Evolutionary conservation across 257 asterid genomes (phyloP).

Genomic region (Solanum rostratum): DNA sequence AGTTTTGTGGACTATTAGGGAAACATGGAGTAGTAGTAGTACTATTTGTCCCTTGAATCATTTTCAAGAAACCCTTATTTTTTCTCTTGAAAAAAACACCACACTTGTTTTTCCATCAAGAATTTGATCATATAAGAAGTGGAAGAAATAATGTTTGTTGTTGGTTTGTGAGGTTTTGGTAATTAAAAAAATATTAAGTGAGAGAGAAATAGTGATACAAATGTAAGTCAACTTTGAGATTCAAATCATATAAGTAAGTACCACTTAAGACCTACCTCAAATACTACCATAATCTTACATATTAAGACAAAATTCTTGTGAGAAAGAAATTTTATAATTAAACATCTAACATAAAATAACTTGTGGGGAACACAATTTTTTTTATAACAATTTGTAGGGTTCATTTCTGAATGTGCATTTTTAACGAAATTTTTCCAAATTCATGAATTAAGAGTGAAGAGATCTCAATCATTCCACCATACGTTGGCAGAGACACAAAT

Average conservation of each 20-base stretch:
- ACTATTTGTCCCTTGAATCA: slow-evolving; percentile 17
- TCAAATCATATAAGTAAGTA: slow-evolving; percentile 3
- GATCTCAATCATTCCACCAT: neutral
- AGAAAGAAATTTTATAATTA: neutral
- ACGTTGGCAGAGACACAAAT: neutral
- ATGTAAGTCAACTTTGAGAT: slow-evolving; percentile 46
- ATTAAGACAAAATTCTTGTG: slow-evolving; percentile 15
- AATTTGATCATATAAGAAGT: neutral
- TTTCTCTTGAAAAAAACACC: neutral
- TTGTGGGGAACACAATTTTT: neutral
- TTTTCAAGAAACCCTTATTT: neutral
- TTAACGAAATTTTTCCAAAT: too few species aligned
- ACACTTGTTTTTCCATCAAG: neutral
- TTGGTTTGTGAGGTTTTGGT: neutral
- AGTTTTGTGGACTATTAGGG: slow-evolving; percentile 19
- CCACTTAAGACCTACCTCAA: slow-evolving; percentile 57
- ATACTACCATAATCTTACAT: slow-evolving; percentile 26
- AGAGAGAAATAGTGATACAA: neutral
- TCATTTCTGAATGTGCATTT: too few species aligned
- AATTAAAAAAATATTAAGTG: neutral
- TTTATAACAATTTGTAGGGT: neutral
- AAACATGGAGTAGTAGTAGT: slow-evolving; percentile 17
- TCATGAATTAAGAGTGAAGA: too few species aligned
- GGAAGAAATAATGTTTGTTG: neutral
- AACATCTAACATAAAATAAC: neutral